These are phyloP conservation scores for Dillenia suffruticosa DNA, from an alignment of 164 flowering plant genomes.

Conservation along the genomic window DNA sequence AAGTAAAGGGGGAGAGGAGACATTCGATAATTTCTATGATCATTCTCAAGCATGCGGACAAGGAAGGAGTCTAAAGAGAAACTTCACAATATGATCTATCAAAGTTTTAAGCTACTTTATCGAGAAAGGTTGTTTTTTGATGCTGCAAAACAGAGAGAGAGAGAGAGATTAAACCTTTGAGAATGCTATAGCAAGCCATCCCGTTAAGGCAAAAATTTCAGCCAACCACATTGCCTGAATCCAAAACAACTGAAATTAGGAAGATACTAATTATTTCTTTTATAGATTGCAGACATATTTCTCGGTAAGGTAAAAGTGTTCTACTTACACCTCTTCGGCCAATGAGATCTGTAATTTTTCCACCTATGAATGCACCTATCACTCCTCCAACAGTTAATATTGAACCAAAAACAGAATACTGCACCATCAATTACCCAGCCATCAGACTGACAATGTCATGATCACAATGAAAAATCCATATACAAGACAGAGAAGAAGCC, in stretches of 20 bases:
- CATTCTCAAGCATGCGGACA: no score
- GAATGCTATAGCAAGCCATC: conserved; percentile 51
- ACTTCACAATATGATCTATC: no score
- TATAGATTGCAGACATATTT: not conserved
- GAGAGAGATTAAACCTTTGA: conserved; percentile 28
- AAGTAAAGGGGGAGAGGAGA: no score
- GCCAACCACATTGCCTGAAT: conserved; percentile 48
- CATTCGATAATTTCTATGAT: no score
- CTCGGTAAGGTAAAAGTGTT: not conserved
- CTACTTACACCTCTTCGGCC: conserved; percentile 59
- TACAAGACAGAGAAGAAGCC: no score
- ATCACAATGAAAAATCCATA: no score
- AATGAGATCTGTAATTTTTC: conserved; percentile 46
- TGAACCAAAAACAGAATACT: conserved; percentile 77
- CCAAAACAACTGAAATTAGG: conserved; percentile 1
- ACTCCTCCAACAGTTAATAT: conserved; percentile 61
- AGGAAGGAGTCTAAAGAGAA: no score
- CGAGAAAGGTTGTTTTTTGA: no score
- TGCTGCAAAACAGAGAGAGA: no score
- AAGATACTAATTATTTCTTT: not conserved
- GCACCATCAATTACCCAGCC: conserved; percentile 6
- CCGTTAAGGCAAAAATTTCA: conserved; percentile 35
- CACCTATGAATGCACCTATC: conserved; percentile 61
- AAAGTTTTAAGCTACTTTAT: no score
- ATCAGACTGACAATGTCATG: not conserved